Conservation (phyloP, 1,284 basidiomycete genomes). For the Anthracocystis walkeri region DNA sequence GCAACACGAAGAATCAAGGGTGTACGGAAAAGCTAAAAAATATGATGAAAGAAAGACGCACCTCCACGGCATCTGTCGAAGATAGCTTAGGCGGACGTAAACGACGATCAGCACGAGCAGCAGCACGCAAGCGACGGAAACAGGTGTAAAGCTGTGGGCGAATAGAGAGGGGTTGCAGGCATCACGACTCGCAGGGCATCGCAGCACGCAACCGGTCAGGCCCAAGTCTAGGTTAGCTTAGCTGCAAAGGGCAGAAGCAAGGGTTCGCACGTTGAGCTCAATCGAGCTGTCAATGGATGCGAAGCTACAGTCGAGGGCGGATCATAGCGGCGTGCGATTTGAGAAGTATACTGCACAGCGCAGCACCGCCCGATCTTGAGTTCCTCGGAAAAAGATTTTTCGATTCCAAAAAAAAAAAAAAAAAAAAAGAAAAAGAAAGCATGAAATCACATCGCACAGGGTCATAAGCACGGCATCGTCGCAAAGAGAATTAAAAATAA, state of each 20-base stretch:
- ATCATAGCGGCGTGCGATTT: background rate
- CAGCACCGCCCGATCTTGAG: conserved; percentile 7
- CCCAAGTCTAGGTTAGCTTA: conserved; percentile 1
- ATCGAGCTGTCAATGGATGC: conserved; percentile 40
- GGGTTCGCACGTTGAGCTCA: conserved; percentile 33
- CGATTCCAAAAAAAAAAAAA: background rate
- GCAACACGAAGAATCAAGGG: background rate
- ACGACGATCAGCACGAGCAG: conserved; percentile 26
- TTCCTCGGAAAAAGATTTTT: background rate
- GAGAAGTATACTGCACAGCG: background rate
- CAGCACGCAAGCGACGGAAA: conserved; percentile 32
- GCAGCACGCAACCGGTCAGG: conserved; percentile 7
- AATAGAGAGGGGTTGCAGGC: conserved; percentile 5
- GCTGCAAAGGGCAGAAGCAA: conserved; percentile 9
- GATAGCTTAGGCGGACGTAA: conserved; percentile 19
- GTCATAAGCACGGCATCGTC: background rate
- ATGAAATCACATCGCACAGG: background rate
- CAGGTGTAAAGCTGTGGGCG: background rate
- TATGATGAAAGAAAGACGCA: conserved; percentile 32
- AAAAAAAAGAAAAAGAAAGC: background rate
- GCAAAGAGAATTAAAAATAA: conserved; percentile 3
- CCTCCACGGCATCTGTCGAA: conserved; percentile 30
- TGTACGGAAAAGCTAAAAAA: conserved; percentile 1
- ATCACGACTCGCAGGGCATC: conserved; percentile 20
- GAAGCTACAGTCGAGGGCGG: conserved; percentile 8